A percentile compares a stretch with the other conserved stretches of the same genome.
Evolutionary conservation across 768 basidiomycete genomes (phyloP).

Genomic region (Sistotremastrum suecicum): DNA sequence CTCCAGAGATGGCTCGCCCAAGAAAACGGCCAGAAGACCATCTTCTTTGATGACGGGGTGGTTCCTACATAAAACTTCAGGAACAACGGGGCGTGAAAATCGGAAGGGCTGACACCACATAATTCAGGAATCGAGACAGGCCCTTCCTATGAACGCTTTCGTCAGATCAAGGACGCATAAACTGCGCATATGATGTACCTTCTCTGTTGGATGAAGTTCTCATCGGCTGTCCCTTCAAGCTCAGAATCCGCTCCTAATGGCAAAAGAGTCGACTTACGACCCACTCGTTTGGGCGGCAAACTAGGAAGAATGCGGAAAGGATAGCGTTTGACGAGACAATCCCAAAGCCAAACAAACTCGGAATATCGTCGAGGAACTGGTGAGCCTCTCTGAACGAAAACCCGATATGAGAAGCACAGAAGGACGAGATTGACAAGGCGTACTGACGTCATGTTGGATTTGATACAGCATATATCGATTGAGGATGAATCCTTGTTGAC

Average conservation of each 20-base stretch:
- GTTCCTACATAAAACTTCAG: slow-evolving; percentile 34
- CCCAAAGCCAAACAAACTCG: slow-evolving; percentile 86
- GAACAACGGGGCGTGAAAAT: background rate
- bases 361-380: slow-evolving; percentile 80
- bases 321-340: slow-evolving; percentile 72
- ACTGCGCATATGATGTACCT: slow-evolving; percentile 27
- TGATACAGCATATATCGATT: slow-evolving; percentile 81
- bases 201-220: slow-evolving; percentile 82
- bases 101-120: slow-evolving; percentile 41
- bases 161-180: background rate
- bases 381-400: slow-evolving; percentile 35
- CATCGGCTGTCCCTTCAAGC: slow-evolving; percentile 49
- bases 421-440: slow-evolving; percentile 4
- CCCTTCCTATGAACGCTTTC: slow-evolving; percentile 42
- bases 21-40: slow-evolving; percentile 65
- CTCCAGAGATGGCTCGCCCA: slow-evolving; percentile 76
- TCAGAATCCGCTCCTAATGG: background rate
- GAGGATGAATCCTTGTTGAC: slow-evolving; percentile 86
- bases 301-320: slow-evolving; percentile 84
- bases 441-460: slow-evolving; percentile 60
- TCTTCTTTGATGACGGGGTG: slow-evolving; percentile 89
- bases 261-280: slow-evolving; percentile 39
- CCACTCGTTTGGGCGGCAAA: slow-evolving; percentile 86
- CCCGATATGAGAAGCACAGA: slow-evolving; percentile 1
- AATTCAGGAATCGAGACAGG: slow-evolving; percentile 64